Evolutionary conservation across 1,139 yeast genomes (phyloP).

Genomic region (Pichia cactophila): DNA sequence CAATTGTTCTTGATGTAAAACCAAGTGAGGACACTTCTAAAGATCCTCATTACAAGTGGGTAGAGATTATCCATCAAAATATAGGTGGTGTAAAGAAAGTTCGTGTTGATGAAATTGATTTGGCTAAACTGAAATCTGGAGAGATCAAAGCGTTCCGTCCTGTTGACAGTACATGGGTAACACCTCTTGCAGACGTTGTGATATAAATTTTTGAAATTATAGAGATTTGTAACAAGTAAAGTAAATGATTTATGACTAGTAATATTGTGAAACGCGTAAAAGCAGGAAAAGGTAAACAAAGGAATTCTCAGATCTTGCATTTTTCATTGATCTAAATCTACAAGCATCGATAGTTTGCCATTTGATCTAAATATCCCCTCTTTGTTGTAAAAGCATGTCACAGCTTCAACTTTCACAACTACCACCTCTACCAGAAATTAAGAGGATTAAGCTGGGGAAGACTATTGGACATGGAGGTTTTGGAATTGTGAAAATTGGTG

Average conservation of each 20-base stretch:
- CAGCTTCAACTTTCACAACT: conserved; percentile 27
- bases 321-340: not conserved
- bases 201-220: not conserved
- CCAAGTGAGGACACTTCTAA: conserved; percentile 18
- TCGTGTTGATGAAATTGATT: conserved; percentile 36
- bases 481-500: conserved; percentile 29
- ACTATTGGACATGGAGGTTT: conserved; percentile 32
- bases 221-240: not conserved
- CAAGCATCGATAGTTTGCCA: too few species aligned
- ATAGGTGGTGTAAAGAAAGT: conserved; percentile 46
- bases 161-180: conserved; percentile 48
- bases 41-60: conserved; percentile 19
- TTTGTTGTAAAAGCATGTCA: conserved; percentile 4
- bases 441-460: conserved; percentile 23
- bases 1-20: conserved; percentile 40
- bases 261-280: not conserved
- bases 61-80: conserved; percentile 56
- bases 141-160: conserved; percentile 48
- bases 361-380: not conserved
- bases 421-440: conserved; percentile 22
- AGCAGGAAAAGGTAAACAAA: conserved; percentile 3
- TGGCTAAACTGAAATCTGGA: conserved; percentile 42
- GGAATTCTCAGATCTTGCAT: not conserved
- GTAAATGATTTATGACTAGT: not conserved
- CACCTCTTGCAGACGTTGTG: conserved; percentile 30